Evolutionary conservation across 106 monocot genomes (phyloP).

Genomic region (Dendrobium nobile): DNA sequence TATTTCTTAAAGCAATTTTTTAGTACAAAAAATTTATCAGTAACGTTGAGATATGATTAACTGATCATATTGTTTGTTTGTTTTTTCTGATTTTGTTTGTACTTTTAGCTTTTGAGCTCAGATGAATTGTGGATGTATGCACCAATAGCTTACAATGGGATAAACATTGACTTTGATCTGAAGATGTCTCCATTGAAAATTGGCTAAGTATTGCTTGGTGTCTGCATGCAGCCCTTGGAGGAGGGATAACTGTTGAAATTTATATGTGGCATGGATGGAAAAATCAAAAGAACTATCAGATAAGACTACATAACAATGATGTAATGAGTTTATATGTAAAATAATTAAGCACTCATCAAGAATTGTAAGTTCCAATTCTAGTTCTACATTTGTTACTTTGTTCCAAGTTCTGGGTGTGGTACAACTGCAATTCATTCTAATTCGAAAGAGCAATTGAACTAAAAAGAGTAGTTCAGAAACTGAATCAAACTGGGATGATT

Average conservation of each 20-base stretch:
- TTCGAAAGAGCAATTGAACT: too few species aligned
- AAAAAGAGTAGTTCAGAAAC: too few species aligned
- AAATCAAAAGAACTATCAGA: neutral
- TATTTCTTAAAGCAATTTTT: too few species aligned
- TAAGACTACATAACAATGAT: neutral
- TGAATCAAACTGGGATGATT: too few species aligned
- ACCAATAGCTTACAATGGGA: slow-evolving; percentile 68
- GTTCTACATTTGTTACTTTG: neutral
- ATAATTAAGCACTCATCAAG: neutral
- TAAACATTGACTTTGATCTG: slow-evolving; percentile 54
- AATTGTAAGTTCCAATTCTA: neutral
- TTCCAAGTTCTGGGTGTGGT: too few species aligned
- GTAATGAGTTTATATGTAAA: neutral
- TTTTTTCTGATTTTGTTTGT: neutral
- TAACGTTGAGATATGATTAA: neutral
- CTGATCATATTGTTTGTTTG: neutral
- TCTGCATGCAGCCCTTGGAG: neutral
- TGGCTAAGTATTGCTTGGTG: neutral
- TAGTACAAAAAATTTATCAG: too few species aligned
- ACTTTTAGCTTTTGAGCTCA: slow-evolving; percentile 64
- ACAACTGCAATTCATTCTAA: too few species aligned
- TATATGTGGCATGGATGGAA: neutral
- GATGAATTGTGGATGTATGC: slow-evolving; percentile 89
- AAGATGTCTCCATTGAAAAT: slow-evolving; percentile 23
- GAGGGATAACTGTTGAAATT: neutral